Evolutionary conservation across 2,329 filamentous ascomycete species (phyloP), one percentile per base, ranked within the genome.

Genomic region (Penicillium sp.): DNA sequence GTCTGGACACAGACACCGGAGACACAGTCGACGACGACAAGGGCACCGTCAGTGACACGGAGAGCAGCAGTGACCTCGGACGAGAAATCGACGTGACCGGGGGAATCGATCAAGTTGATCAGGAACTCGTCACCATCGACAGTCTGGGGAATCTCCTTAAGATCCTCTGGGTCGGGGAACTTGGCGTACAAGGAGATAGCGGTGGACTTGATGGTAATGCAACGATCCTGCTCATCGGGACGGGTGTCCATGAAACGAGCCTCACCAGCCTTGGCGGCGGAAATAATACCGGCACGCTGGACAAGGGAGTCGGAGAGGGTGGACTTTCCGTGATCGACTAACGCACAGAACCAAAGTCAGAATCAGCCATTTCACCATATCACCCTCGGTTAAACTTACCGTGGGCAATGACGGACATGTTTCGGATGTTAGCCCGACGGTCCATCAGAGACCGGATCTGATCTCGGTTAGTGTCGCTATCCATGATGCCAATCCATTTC

Each of bases 361-460:
- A 46, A 24, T 39, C 19, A 19, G 38, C 43, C 32, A 52, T 24
- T 29, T 31, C 41, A 12, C 17, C 12, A 21, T 4, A 21, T 21
- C 33, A 51, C 13, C n/a, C 4, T 22, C 8, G 3, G 21, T 12
- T 39, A 24, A 17, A 69, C 77, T 70, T 75, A 82, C 79, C 90
- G 81, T 98, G 93, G 75, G 93, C 93, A 88, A 97, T 97, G 75
- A 98, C 93, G 79, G 89, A 96, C 91, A 96, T 97, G 84, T 97
- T 97, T 71, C 82, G 79, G 75, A 84, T 83, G 75, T 83, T 84
- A 69, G 74, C 74, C 67, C 68, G 70, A 57, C 69, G 68, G 68
- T 75, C 71, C 72, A 76, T 76, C 64, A 75, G 65, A 56, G 61
- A 51, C 58, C 70, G 70, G 67, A 74, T 74, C 71, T 73, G 26